Conservation (phyloP, 2,329 filamentous ascomycete species). For the Thyridium curvatum region DNA sequence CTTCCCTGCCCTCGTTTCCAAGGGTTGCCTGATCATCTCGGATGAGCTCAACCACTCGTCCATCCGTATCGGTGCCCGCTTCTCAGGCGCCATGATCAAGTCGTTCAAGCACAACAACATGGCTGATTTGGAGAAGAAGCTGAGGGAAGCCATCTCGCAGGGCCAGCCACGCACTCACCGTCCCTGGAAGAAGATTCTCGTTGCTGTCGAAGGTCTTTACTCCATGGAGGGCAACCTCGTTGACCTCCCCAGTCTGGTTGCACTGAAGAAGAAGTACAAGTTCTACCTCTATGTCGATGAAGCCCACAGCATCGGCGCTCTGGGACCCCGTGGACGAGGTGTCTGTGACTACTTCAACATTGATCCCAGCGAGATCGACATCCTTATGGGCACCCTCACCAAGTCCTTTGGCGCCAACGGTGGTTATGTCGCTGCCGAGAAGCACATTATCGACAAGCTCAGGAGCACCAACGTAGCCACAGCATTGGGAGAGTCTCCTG, state of each 20-base stretch:
- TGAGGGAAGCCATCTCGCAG: conserved; percentile 91
- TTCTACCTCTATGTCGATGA: conserved; percentile 95
- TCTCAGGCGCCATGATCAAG: conserved; percentile 89
- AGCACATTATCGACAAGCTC: conserved; percentile 88
- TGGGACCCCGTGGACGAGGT: conserved; percentile 81
- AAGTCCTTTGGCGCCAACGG: conserved; percentile 99
- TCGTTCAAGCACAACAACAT: conserved; percentile 99
- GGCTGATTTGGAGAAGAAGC: conserved; percentile 73
- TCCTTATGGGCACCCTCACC: conserved; percentile 96
- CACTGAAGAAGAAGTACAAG: conserved; percentile 92
- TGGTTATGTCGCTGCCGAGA: conserved; percentile 87
- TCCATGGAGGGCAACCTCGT: conserved; percentile 99
- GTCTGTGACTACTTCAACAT: conserved; percentile 97
- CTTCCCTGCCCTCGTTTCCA: conserved; percentile 87
- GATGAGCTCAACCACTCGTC: conserved; percentile 98
- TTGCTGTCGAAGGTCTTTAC: conserved; percentile 94
- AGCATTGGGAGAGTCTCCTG: conserved; percentile 79
- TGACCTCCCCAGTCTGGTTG: conserved; percentile 84
- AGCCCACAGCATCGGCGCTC: conserved; percentile 89
- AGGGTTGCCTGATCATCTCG: conserved; percentile 89
- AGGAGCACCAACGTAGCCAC: conserved; percentile 79
- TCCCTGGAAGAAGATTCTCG: conserved; percentile 98
- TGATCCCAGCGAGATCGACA: conserved; percentile 80
- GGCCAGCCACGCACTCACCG: conserved; percentile 97
- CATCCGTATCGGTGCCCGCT: conserved; percentile 88